Evolutionary conservation across 441 rosid genomes (phyloP), one percentile per base, ranked within the genome.

Genomic region (Croton setiger): DNA sequence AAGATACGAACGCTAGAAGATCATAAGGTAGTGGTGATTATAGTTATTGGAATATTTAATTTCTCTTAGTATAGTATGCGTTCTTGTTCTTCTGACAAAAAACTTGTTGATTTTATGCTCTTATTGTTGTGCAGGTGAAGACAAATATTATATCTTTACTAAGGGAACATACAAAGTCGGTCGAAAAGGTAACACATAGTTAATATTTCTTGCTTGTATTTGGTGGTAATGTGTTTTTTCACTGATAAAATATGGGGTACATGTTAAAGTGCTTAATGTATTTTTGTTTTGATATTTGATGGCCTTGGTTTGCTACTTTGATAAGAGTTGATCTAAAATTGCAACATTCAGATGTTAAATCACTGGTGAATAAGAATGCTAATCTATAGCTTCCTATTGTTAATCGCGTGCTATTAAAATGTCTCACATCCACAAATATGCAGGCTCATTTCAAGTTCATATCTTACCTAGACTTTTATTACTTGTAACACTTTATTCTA

Each of bases 81-180:
- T 55, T 55, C 13, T 55, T 48, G 5, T 12, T 48, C 9, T n/a
- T 58, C n/a, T 33, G 10, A 1, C 7, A 44, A 20, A 1, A 18
- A 58, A 18, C 59, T 70, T 55, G 35, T 43, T 53, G 41, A 0
- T 51, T n/a, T 62, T 36, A 52, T 13, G 5, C 7, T 54, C 23
- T 12, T 23, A 43, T 72, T 52, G 35, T 54, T 67, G 9, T 76
- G 27, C 90, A 91, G 98, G 87, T 70, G 97, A 89, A 82, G 91
- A 85, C 14, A 89, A 79, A 68, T 88, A 89, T 82, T 91, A 77
- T 60, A 85, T 93, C 52, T 91, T 88, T 76, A 57, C 75, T 36
- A 86, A 81, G 71, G 98, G 96, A 47, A 77, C 75, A 7, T 89
- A 81, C 79, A 84, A 80, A 79, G 91, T 93, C 69, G 98, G 98